phyloP scores from a whole-genome alignment of 305 asterid species.

The Fraxinus velutina region DNA sequence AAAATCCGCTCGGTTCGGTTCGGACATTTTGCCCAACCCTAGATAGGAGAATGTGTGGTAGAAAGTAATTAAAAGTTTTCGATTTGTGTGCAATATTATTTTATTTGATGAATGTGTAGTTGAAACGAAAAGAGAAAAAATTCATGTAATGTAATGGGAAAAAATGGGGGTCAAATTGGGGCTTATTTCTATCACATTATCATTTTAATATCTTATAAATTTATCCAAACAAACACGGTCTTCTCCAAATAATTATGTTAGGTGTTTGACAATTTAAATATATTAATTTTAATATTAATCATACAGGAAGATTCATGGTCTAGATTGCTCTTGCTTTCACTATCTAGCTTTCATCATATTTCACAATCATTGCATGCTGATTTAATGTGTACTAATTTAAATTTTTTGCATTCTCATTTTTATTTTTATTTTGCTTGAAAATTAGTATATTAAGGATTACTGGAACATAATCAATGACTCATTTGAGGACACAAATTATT shows the following conservation, averaged over 20 bases:
- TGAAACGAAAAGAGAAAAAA: too few species aligned
- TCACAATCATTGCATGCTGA: constrained; percentile 9
- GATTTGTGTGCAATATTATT: too few species aligned
- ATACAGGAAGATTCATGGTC: neutral
- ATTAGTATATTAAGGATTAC: neutral
- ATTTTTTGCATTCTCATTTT: neutral
- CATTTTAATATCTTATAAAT: neutral
- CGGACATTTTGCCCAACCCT: too few species aligned
- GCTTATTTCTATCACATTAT: too few species aligned
- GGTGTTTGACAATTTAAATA: neutral
- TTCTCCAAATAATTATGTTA: neutral
- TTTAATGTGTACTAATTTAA: neutral
- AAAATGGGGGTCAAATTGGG: too few species aligned
- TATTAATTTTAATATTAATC: neutral
- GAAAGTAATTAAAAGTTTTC: too few species aligned
- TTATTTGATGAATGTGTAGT: too few species aligned
- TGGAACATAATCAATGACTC: neutral
- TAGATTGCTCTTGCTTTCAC: constrained; percentile 12
- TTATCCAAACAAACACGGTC: neutral
- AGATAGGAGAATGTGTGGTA: too few species aligned
- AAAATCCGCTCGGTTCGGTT: too few species aligned
- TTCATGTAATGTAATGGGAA: too few species aligned
- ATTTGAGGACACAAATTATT: neutral
- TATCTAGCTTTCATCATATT: neutral
- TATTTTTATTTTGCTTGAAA: neutral